These are phyloP conservation scores for Didymella arachidicola DNA, from an alignment of 2,329 filamentous ascomycete species.

Conservation along the genomic window DNA sequence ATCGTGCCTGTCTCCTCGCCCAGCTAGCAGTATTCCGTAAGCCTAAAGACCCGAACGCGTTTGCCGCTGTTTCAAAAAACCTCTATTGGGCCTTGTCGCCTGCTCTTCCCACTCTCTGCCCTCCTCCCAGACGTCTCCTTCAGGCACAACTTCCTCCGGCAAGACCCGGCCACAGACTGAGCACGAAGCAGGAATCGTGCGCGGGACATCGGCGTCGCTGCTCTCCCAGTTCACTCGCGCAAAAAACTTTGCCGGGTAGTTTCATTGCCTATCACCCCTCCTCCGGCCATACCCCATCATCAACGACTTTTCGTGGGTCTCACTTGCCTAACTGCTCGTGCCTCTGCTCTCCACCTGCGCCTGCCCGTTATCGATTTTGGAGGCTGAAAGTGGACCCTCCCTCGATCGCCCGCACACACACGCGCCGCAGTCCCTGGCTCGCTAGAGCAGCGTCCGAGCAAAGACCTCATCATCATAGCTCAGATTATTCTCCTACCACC, in stretches of 20 bases:
- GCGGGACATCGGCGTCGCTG: constrained; percentile 37
- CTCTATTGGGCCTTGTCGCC: constrained; percentile 25
- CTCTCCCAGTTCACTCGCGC: constrained; percentile 26
- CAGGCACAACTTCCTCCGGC: constrained; percentile 28
- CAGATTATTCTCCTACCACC: constrained; percentile 26
- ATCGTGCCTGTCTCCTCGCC: constrained; percentile 17
- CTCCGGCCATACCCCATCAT: constrained; percentile 26
- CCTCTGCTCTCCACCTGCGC: constrained; percentile 46
- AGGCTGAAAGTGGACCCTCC: constrained; percentile 49
- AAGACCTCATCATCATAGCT: constrained; percentile 23
- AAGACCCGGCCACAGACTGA: constrained; percentile 35
- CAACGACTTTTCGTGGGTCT: constrained; percentile 36
- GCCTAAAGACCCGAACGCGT: constrained; percentile 29
- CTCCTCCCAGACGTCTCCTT: constrained; percentile 5
- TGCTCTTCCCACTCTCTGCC: constrained; percentile 24
- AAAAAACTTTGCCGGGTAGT: constrained; percentile 38
- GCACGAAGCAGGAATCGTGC: constrained; percentile 37
- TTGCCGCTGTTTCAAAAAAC: constrained; percentile 33
- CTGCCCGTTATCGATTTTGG: constrained; percentile 45
- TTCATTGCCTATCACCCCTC: constrained; percentile 30
- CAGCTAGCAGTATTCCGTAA: constrained; percentile 23
- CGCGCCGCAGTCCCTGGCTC: constrained; percentile 46
- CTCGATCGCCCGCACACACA: constrained; percentile 34
- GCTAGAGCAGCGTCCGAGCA: constrained; percentile 22
- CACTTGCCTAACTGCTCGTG: constrained; percentile 35